Conservation (phyloP, 495 filamentous ascomycete genomes). For the Pyronema domesticum region DNA sequence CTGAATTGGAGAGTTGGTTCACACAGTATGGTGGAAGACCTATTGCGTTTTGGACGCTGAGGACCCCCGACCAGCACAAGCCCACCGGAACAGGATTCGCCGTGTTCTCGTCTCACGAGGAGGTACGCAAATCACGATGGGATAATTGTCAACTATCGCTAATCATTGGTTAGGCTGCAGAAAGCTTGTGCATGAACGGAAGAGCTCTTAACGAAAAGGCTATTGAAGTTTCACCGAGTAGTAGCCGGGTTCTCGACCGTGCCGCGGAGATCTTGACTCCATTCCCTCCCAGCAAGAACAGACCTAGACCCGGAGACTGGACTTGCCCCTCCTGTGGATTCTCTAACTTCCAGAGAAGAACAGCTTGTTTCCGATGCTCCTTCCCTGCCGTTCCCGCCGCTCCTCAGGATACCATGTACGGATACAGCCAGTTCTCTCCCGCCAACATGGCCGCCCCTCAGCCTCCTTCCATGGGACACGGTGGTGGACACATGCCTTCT, state of each 20-base stretch:
- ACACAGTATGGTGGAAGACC: conserved; percentile 94
- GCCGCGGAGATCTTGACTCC: conserved; percentile 88
- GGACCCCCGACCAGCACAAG: conserved; percentile 96
- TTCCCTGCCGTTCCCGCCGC: conserved; percentile 78
- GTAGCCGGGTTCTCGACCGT: conserved; percentile 84
- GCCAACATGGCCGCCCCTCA: conserved; percentile 59
- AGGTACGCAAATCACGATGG: conserved; percentile 42
- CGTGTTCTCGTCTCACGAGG: conserved; percentile 96
- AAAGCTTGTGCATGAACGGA: conserved; percentile 97
- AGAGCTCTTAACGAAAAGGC: conserved; percentile 95
- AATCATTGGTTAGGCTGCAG: conserved; percentile 47
- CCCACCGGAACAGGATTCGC: conserved; percentile 94
- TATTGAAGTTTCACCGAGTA: conserved; percentile 92
- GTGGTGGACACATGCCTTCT: conserved; percentile 42
- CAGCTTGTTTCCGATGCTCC: conserved; percentile 95
- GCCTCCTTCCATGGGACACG: conserved; percentile 55
- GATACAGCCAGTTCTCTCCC: conserved; percentile 56
- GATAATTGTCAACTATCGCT: too few relatives aligned
- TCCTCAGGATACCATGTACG: conserved; percentile 55
- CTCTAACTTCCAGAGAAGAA: conserved; percentile 91
- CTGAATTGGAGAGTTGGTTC: conserved; percentile 96
- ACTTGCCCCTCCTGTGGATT: conserved; percentile 90
- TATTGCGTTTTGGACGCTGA: conserved; percentile 98
- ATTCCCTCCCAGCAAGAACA: conserved; percentile 96
- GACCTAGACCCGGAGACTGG: conserved; percentile 93